Evolutionary conservation across 305 asterid genomes (phyloP).

Genomic region (Fraxinus paxiana): DNA sequence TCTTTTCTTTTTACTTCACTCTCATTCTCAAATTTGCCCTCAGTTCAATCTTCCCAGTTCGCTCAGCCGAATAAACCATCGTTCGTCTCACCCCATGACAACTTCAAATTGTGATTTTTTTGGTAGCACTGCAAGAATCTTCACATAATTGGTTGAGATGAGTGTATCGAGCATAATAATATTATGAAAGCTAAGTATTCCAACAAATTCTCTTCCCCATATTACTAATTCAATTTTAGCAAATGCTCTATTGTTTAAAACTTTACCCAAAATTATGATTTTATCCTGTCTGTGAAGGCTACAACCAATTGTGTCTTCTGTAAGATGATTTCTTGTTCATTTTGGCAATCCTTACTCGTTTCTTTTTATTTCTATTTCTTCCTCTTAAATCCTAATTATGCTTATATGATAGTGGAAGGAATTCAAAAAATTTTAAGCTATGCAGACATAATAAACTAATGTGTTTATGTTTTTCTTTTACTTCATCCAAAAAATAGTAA

Average conservation of each 20-base stretch:
- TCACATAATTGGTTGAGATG: not conserved
- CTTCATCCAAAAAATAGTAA: not conserved
- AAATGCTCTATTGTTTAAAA: not conserved
- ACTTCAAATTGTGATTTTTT: not conserved
- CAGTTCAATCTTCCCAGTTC: not conserved
- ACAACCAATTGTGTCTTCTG: not conserved
- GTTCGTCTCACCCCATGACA: not conserved
- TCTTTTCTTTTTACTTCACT: not conserved
- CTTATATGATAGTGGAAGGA: not conserved
- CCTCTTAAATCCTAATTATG: not conserved
- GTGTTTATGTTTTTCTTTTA: not conserved
- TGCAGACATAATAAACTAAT: not conserved
- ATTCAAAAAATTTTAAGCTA: not conserved
- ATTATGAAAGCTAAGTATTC: not conserved
- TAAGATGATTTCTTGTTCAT: conserved; percentile 7
- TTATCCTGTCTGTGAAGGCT: not conserved
- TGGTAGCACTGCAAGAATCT: not conserved
- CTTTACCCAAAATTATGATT: not conserved
- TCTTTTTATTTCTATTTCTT: not conserved
- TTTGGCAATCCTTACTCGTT: not conserved
- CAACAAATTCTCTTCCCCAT: not conserved
- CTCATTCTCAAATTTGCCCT: not conserved
- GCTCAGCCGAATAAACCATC: not conserved
- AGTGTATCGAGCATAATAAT: not conserved
- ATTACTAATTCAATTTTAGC: not conserved